Evolutionary conservation across 228 moss, liverwort and hornwort species (phyloP).

Genomic region (Sphagnum fallax): DNA sequence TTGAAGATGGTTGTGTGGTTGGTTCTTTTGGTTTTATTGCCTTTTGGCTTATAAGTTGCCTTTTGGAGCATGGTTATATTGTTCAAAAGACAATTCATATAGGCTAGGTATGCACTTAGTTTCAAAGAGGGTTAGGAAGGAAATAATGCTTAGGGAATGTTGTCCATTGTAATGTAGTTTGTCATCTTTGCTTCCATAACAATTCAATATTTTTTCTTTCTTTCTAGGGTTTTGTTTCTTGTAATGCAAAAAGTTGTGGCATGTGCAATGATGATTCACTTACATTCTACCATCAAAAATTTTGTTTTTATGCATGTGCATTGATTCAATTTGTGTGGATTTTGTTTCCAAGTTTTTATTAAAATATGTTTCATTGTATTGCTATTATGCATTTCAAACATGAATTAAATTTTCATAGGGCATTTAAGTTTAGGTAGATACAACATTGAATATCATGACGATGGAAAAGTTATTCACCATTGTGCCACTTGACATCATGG

Average conservation of each 20-base stretch:
- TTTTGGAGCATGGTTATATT: constrained; percentile 7
- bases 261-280: background rate
- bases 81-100: constrained; percentile 5
- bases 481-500: no score
- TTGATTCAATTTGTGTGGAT: no score
- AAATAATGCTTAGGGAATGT: background rate
- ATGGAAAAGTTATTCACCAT: no score
- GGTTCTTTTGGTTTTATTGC: constrained; percentile 11
- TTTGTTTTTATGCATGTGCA: no score
- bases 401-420: no score
- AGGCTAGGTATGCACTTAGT: background rate
- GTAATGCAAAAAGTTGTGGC: background rate
- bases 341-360: no score
- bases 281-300: background rate
- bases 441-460: no score
- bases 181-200: background rate
- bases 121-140: background rate
- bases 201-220: background rate
- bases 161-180: background rate
- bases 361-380: no score
- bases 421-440: no score
- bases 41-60: constrained; percentile 8
- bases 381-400: no score
- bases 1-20: constrained; percentile 2
- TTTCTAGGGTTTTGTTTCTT: no score